Evolutionary conservation across 371 early-diverging fungal genomes (phyloP).

Genomic region (Actinomucor elegans): DNA sequence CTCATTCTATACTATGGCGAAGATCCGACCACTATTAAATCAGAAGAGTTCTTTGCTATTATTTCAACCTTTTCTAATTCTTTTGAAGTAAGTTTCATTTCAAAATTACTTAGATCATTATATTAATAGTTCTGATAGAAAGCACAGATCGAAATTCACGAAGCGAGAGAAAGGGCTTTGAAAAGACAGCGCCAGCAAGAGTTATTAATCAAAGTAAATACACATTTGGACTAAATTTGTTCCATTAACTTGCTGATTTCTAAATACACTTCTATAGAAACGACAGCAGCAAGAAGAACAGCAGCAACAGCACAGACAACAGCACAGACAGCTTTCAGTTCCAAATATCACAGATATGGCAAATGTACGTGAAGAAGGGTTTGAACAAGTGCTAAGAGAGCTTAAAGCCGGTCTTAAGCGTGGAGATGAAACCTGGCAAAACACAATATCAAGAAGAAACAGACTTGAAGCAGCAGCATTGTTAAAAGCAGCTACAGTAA

Average conservation of each 20-base stretch:
- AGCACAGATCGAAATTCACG: slow-evolving; percentile 27
- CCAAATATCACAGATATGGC: too few species aligned
- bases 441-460: slow-evolving; percentile 2
- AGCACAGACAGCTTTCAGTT: too few species aligned
- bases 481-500: not conserved
- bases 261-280: slow-evolving; percentile 10
- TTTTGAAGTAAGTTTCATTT: slow-evolving; percentile 43
- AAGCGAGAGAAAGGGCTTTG: slow-evolving; percentile 30
- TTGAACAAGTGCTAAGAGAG: slow-evolving; percentile 39
- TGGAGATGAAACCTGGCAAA: slow-evolving; percentile 29
- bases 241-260: too few species aligned
- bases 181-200: slow-evolving; percentile 22
- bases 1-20: slow-evolving; percentile 80
- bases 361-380: slow-evolving; percentile 36
- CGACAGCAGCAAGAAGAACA: slow-evolving; percentile 8
- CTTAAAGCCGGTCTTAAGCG: slow-evolving; percentile 34
- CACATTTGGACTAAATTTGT: too few species aligned
- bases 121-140: slow-evolving; percentile 4
- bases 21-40: slow-evolving; percentile 70
- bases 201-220: slow-evolving; percentile 12
- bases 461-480: not conserved
- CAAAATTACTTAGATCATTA: too few species aligned
- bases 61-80: slow-evolving; percentile 39
- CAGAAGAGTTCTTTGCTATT: slow-evolving; percentile 86
- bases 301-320: slow-evolving; percentile 1